Conservation (phyloP, 257 asterid species). For the Thymus quinquecostatus region DNA sequence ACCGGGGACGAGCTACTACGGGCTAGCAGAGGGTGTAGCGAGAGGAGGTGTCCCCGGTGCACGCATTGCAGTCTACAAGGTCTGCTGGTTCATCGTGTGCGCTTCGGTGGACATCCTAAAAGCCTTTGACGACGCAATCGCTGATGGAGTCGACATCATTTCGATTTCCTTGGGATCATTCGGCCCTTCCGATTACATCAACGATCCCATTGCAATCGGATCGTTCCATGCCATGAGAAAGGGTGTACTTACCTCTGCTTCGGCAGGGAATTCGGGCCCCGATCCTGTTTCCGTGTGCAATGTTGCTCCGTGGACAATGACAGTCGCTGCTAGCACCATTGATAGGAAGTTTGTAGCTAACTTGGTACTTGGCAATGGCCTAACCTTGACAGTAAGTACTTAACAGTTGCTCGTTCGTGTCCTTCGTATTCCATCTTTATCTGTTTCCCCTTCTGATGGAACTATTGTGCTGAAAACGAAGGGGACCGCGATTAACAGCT, state of each 20-base stretch:
- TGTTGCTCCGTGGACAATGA: slow-evolving; percentile 58
- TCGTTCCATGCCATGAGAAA: slow-evolving; percentile 70
- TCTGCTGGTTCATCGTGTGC: slow-evolving; percentile 50
- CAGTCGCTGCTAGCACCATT: slow-evolving; percentile 70
- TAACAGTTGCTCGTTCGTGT: neutral
- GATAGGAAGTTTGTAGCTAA: slow-evolving; percentile 59
- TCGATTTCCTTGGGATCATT: slow-evolving; percentile 57
- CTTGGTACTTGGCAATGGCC: slow-evolving; percentile 57
- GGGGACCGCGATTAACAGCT: slow-evolving; percentile 64
- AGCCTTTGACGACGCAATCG: slow-evolving; percentile 80
- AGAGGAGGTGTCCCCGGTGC: slow-evolving; percentile 64
- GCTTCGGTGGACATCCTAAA: slow-evolving; percentile 50
- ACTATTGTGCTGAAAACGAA: slow-evolving; percentile 20
- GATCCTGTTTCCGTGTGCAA: slow-evolving; percentile 42
- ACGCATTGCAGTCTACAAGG: slow-evolving; percentile 58
- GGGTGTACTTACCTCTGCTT: slow-evolving; percentile 59
- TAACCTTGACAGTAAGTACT: slow-evolving; percentile 47
- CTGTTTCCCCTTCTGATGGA: neutral
- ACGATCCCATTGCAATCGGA: slow-evolving; percentile 69
- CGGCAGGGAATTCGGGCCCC: slow-evolving; percentile 72
- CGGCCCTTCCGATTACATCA: slow-evolving; percentile 42
- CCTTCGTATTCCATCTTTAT: no score
- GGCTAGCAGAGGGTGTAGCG: slow-evolving; percentile 56
- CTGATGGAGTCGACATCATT: slow-evolving; percentile 74
- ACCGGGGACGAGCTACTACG: slow-evolving; percentile 44